These are phyloP conservation scores for Chalara sp. DNA, from an alignment of 2,329 filamentous ascomycete genomes.

Conservation along the genomic window DNA sequence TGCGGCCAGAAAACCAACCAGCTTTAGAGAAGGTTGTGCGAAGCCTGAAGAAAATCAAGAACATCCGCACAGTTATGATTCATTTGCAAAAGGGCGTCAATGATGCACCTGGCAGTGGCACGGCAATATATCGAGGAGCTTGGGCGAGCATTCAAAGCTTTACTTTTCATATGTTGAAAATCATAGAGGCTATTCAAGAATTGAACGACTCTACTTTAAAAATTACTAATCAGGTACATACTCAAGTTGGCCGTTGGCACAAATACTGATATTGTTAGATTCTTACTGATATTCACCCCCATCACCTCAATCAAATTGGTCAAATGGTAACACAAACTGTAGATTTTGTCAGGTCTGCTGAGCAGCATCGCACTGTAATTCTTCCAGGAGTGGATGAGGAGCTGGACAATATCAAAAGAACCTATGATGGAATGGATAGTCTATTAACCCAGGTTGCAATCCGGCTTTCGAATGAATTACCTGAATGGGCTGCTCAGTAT, in stretches of 20 bases:
- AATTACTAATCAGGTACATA: slow-evolving; percentile 46
- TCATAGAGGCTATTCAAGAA: slow-evolving; percentile 57
- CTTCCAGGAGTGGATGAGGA: slow-evolving; percentile 62
- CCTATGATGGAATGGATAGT: slow-evolving; percentile 69
- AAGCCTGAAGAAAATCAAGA: slow-evolving; percentile 64
- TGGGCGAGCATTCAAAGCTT: slow-evolving; percentile 73
- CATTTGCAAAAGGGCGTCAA: slow-evolving; percentile 75
- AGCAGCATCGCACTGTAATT: slow-evolving; percentile 66
- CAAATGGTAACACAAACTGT: slow-evolving; percentile 66
- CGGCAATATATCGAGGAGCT: slow-evolving; percentile 53
- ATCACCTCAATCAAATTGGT: slow-evolving; percentile 58
- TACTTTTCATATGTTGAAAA: slow-evolving; percentile 60
- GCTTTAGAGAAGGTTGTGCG: slow-evolving; percentile 48
- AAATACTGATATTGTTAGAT: slow-evolving; percentile 34
- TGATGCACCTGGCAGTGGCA: slow-evolving; percentile 29
- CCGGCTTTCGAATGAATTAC: slow-evolving; percentile 56
- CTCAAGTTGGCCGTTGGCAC: not conserved
- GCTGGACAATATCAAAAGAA: slow-evolving; percentile 71
- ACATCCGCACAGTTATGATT: slow-evolving; percentile 62
- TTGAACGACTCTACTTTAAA: slow-evolving; percentile 45
- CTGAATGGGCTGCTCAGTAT: slow-evolving; percentile 46
- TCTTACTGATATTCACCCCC: slow-evolving; percentile 50
- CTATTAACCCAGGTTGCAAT: slow-evolving; percentile 63
- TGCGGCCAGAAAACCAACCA: slow-evolving; percentile 59
- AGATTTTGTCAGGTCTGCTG: slow-evolving; percentile 68